A percentile compares a stretch with the other conserved stretches of the same genome.
Evolutionary conservation across 495 filamentous ascomycete genomes (phyloP).

Genomic region (Penicillium turbatum): DNA sequence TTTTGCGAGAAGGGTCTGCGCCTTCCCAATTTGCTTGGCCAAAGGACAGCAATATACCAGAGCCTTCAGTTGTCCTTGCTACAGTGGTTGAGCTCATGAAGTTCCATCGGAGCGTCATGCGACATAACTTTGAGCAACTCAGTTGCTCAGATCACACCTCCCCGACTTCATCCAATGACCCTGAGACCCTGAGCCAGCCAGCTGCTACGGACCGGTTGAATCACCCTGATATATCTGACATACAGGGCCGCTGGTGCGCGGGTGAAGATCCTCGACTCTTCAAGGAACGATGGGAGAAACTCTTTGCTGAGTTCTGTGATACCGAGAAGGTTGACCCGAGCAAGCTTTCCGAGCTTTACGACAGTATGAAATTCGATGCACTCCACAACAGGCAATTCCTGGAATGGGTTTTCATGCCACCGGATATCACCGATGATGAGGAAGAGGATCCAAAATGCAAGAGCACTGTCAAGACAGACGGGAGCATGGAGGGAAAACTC

Average conservation of each 20-base stretch:
- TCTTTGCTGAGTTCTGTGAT: slow-evolving; percentile 94
- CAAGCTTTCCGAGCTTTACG: slow-evolving; percentile 96
- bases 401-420: slow-evolving; percentile 95
- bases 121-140: slow-evolving; percentile 79
- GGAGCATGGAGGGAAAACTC: slow-evolving; percentile 22
- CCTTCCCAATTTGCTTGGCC: slow-evolving; percentile 97
- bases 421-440: slow-evolving; percentile 60
- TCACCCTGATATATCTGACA: slow-evolving; percentile 56
- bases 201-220: slow-evolving; percentile 18
- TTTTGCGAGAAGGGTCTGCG: slow-evolving; percentile 83
- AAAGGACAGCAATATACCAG: slow-evolving; percentile 73
- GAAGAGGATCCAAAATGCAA: slow-evolving; percentile 48
- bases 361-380: slow-evolving; percentile 99
- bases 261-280: slow-evolving; percentile 93
- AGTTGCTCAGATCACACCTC: slow-evolving; percentile 58
- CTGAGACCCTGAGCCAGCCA: slow-evolving; percentile 31
- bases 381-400: slow-evolving; percentile 93
- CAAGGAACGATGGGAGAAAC: slow-evolving; percentile 96
- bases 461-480: slow-evolving; percentile 29
- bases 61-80: slow-evolving; percentile 82
- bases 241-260: slow-evolving; percentile 93
- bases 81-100: slow-evolving; percentile 97
- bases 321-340: slow-evolving; percentile 96
- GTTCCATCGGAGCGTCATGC: slow-evolving; percentile 92
- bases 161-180: not conserved